Evolutionary conservation across 768 basidiomycete genomes (phyloP).

Genomic region (Amanita subjunquillea): DNA sequence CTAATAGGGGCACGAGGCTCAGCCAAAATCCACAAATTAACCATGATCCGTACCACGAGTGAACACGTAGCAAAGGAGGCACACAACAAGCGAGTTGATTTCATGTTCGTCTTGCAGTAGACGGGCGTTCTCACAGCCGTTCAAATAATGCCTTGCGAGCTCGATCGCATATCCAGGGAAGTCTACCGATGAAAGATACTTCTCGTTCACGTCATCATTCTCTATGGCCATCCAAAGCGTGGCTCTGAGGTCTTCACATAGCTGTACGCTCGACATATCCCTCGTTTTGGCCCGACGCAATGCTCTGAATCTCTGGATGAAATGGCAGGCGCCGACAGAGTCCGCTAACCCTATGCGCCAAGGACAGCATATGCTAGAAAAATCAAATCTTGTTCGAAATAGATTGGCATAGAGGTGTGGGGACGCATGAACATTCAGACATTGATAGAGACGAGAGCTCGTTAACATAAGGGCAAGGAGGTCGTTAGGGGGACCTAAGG

Average conservation of each 20-base stretch:
- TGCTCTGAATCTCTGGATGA: slow-evolving; percentile 34
- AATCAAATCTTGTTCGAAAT: slow-evolving; percentile 41
- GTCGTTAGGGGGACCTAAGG: slow-evolving; percentile 26
- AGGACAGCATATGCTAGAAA: slow-evolving; percentile 16
- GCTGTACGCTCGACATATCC: slow-evolving; percentile 18
- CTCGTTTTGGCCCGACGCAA: slow-evolving; percentile 35
- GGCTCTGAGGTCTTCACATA: slow-evolving; percentile 43
- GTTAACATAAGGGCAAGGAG: slow-evolving; percentile 37
- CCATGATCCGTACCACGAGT: slow-evolving; percentile 21
- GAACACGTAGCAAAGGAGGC: slow-evolving; percentile 30
- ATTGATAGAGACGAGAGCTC: slow-evolving; percentile 30
- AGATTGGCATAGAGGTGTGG: slow-evolving; percentile 50
- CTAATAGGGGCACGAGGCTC: slow-evolving; percentile 12
- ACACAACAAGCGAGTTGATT: slow-evolving; percentile 22
- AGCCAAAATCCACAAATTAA: slow-evolving; percentile 6
- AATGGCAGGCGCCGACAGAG: slow-evolving; percentile 35
- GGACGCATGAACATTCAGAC: slow-evolving; percentile 29
- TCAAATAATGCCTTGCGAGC: slow-evolving; percentile 13
- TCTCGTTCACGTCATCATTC: slow-evolving; percentile 36
- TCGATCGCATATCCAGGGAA: slow-evolving; percentile 28
- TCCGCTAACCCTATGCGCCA: slow-evolving; percentile 19
- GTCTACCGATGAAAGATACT: slow-evolving; percentile 29
- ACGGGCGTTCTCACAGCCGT: slow-evolving; percentile 2
- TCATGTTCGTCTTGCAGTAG: slow-evolving; percentile 6
- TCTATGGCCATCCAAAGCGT: slow-evolving; percentile 54